Base-by-base conservation (phyloP, 352 stramenopile genomes). In the Peronospora destructor region DNA sequence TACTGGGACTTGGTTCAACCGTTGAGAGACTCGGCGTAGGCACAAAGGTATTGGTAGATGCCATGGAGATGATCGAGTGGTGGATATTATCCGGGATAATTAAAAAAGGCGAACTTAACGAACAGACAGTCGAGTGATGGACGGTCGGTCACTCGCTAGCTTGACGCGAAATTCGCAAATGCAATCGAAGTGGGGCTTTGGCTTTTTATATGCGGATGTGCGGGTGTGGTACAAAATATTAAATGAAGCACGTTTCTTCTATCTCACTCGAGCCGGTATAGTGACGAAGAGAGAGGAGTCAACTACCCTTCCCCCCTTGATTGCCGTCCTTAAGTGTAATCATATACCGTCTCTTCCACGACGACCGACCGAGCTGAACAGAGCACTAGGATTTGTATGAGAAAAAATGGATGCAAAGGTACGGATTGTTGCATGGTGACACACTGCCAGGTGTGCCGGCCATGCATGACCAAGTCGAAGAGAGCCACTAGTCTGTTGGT, bases 91-190 rank as follows among this genome's bases (percentile, higher is more conserved):
- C 19, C 19, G 3, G 19, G 19, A 21, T 21, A 21, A 21, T 14
- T 26, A 34, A 41, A 53, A 44, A 47, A 23, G 14, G 16, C 12
- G 37, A 26, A 11, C 19, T 16, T 35, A 30, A 23, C 32, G 19
- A 21, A 3, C 19, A 21, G 19, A 26, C 26, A 32, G 26, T 11
- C 2, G 49, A 61, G 44, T 58, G 54, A 53, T 45, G 19, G n/a
- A n/a, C n/a, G n/a, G n/a, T n/a, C n/a, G 50, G 50, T 59, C 37
- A 13, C 45, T 59, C 35, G 45, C 29, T 53, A 38, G 45, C 49
- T 54, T 28, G 7, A 46, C 54, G 49, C 28, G 34, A 64, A 72
- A 72, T 72, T 53, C 51, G 48, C 59, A 56, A 72, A 68, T 72
- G 63, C 37, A 68, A 29, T 56, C 16, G 33, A 1, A 35, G 46